Conservation (phyloP, 768 basidiomycete genomes). For the Leccinum variicolor region DNA sequence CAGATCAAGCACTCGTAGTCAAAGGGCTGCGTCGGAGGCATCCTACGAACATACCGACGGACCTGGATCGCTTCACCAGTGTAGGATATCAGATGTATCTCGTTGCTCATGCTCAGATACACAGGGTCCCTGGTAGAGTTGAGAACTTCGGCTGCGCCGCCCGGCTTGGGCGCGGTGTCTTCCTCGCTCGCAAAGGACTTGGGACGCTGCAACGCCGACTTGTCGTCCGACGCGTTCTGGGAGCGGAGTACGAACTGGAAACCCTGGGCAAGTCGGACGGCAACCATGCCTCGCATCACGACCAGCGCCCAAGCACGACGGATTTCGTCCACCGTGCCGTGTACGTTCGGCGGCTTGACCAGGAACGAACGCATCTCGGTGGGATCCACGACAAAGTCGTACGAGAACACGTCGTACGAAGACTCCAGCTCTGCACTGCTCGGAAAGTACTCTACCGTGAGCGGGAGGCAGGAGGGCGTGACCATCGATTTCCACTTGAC, state of each 20-base stretch:
- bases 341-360: constrained; percentile 57
- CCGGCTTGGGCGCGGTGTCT: constrained; percentile 49
- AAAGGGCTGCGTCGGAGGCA: constrained; percentile 60
- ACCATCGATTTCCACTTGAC: constrained; percentile 90
- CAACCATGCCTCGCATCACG: constrained; percentile 92
- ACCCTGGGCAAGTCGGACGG: constrained; percentile 86
- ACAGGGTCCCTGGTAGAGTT: constrained; percentile 64
- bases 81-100: constrained; percentile 90
- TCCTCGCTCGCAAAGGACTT: constrained; percentile 61
- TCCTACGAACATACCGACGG: constrained; percentile 74
- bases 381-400: constrained; percentile 84
- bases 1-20: constrained; percentile 90
- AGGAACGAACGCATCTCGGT: constrained; percentile 85
- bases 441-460: constrained; percentile 89
- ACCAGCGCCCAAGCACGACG: constrained; percentile 71
- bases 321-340: constrained; percentile 50
- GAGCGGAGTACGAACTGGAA: constrained; percentile 86
- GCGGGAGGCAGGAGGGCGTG: constrained; percentile 82
- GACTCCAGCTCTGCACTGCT: constrained; percentile 68
- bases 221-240: constrained; percentile 30
- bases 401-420: constrained; percentile 78
- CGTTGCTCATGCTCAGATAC: constrained; percentile 92
- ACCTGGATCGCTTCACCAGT: constrained; percentile 91
- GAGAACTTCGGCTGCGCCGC: constrained; percentile 65
- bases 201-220: constrained; percentile 40